These are phyloP conservation scores for Phytophthora idaei DNA, from an alignment of 352 stramenopile species.

Conservation along the genomic window DNA sequence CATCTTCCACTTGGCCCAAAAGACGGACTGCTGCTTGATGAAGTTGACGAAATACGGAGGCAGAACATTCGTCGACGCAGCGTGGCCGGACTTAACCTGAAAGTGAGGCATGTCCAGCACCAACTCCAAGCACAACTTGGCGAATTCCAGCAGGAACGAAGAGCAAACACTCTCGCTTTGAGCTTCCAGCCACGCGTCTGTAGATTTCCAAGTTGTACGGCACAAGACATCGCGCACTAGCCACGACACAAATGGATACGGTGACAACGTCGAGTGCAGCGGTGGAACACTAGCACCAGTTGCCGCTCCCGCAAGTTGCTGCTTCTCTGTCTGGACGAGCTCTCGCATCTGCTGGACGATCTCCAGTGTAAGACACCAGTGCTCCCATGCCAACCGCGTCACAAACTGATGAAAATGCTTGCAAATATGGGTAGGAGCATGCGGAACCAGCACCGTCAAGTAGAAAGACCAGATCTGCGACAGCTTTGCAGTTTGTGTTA, in stretches of 20 bases:
- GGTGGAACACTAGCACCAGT: slow-evolving; percentile 19
- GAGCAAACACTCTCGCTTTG: slow-evolving; percentile 68
- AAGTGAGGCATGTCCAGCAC: slow-evolving; percentile 83
- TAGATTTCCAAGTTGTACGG: slow-evolving; percentile 80
- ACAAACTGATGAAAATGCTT: slow-evolving; percentile 86
- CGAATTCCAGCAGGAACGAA: slow-evolving; percentile 73
- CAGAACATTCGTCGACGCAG: slow-evolving; percentile 68
- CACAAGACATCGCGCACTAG: slow-evolving; percentile 83
- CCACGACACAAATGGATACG: slow-evolving; percentile 86
- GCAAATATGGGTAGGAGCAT: slow-evolving; percentile 77
- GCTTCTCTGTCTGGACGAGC: slow-evolving; percentile 65
- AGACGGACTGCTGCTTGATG: slow-evolving; percentile 73
- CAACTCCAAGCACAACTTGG: slow-evolving; percentile 77
- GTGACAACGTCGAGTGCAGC: slow-evolving; percentile 43
- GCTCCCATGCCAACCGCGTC: slow-evolving; percentile 79
- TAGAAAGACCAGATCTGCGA: slow-evolving; percentile 87
- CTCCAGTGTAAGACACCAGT: slow-evolving; percentile 83
- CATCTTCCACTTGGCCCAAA: slow-evolving; percentile 84
- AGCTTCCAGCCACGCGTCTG: slow-evolving; percentile 63
- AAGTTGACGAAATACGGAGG: slow-evolving; percentile 89
- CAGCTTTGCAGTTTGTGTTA: slow-evolving; percentile 52
- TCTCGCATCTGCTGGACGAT: slow-evolving; percentile 88
- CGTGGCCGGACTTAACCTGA: slow-evolving; percentile 45
- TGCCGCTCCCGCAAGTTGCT: slow-evolving; percentile 45
- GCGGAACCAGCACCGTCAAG: slow-evolving; percentile 67